A percentile compares a stretch with the other conserved stretches of the same genome.
Conservation (phyloP, 2,329 filamentous ascomycete species). For the Fulvia fulva region DNA sequence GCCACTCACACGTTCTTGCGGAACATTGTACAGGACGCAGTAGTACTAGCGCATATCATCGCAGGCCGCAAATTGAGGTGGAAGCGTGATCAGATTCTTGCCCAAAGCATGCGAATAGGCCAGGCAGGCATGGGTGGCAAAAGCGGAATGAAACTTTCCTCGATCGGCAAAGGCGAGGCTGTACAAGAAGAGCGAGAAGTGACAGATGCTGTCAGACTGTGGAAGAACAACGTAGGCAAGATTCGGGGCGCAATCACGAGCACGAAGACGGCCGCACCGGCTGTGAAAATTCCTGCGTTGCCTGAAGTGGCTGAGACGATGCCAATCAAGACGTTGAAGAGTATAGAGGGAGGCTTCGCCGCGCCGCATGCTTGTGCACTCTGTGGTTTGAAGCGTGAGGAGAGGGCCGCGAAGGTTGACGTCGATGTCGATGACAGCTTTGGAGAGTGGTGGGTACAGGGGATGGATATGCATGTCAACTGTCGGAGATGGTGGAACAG, state of each 20-base stretch:
- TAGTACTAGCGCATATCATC: constrained; percentile 73
- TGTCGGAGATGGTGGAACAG: constrained; percentile 84
- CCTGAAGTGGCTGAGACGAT: constrained; percentile 70
- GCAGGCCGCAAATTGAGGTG: constrained; percentile 81
- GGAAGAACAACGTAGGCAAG: constrained; percentile 71
- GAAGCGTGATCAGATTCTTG: constrained; percentile 81
- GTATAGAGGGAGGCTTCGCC: constrained; percentile 63
- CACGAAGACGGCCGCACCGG: constrained; percentile 39
- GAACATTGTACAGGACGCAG: constrained; percentile 59
- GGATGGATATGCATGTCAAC: constrained; percentile 45
- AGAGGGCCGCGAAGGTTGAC: constrained; percentile 73
- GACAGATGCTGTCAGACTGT: constrained; percentile 68
- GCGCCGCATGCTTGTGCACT: constrained; percentile 74
- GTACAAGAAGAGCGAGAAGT: constrained; percentile 80
- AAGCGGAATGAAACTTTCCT: constrained; percentile 86
- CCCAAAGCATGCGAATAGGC: constrained; percentile 83
- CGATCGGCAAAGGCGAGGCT: constrained; percentile 78
- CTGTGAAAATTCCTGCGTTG: constrained; percentile 40
- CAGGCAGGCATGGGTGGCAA: constrained; percentile 66
- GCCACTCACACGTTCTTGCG: constrained; percentile 60
- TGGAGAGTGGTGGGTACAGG: constrained; percentile 93
- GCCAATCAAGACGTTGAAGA: constrained; percentile 60
- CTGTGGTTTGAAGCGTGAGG: constrained; percentile 83
- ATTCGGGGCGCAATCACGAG: constrained; percentile 68
- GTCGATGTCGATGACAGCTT: constrained; percentile 81